phyloP scores from a whole-genome alignment of 2,329 filamentous ascomycete species.

The Truncatella angustata region DNA sequence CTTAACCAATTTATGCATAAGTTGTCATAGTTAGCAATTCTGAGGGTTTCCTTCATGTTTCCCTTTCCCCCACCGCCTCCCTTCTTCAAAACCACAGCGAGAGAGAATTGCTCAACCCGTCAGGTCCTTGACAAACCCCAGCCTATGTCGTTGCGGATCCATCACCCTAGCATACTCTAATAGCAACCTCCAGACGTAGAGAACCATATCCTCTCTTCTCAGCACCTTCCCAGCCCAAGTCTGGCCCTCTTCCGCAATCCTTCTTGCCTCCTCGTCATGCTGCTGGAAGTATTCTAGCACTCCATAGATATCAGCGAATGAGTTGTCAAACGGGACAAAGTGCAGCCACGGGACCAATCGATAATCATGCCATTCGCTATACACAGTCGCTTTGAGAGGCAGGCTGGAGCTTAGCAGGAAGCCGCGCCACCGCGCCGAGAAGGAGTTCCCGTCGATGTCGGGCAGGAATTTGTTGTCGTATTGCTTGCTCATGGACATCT shows the following conservation, averaged over 20 bases:
- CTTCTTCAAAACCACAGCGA: too few relatives aligned
- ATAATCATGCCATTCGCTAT: constrained; percentile 73
- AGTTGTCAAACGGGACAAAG: constrained; percentile 70
- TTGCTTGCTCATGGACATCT: constrained; percentile 44
- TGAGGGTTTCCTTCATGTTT: too few relatives aligned
- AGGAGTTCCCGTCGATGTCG: constrained; percentile 69
- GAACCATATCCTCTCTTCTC: constrained; percentile 62
- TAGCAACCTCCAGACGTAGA: constrained; percentile 63
- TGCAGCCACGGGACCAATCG: constrained; percentile 69
- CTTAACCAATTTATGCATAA: too few relatives aligned
- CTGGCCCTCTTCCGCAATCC: constrained; percentile 58
- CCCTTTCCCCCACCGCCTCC: too few relatives aligned
- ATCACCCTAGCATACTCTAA: constrained; percentile 55
- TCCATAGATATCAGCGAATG: constrained; percentile 64
- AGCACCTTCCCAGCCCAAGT: constrained; percentile 62
- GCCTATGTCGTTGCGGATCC: constrained; percentile 31
- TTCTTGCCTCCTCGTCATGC: constrained; percentile 44
- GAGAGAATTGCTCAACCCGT: too few relatives aligned
- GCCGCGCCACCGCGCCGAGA: constrained; percentile 60
- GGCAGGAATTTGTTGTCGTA: constrained; percentile 64
- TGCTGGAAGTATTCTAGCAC: constrained; percentile 63
- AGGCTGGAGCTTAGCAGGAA: constrained; percentile 64
- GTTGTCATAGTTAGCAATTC: too few relatives aligned
- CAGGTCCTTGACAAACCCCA: constrained; percentile 43
- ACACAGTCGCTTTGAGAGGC: constrained; percentile 70